Base-by-base conservation (phyloP, 768 basidiomycete genomes). In the Leccinum obscurum region DNA sequence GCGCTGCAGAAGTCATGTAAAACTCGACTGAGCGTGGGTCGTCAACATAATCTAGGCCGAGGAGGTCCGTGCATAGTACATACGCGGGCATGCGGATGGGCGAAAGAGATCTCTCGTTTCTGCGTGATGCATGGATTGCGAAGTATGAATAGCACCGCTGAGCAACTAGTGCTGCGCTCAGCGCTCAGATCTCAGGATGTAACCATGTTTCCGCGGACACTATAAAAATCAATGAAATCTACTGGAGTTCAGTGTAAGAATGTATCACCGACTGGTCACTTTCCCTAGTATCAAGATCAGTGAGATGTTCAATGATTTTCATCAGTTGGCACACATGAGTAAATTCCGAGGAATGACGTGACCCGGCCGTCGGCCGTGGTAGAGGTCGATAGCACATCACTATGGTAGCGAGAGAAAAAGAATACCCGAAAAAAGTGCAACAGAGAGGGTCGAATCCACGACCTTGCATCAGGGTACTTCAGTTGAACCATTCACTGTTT, bases 401-500 rank as follows among this genome's bases (percentile, higher is more conserved):
- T 34, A 34, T 34, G 32, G 32, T 34, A 34, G 32, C 32, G 10
- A 4, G 11, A 34, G 32, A 13, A 34, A 34, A 32, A 34, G 1
- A 5, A 13, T 34, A 34, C 11, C 11, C 34, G 32, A 34, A 34
- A 34, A 34, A 34, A 13, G 13, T 34, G 11, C 34, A 34, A 13
- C 34, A 34, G 34, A 13, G 10, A 34, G 11, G 32, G 32, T 32
- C 32, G 32, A 32, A 32, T 32, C 10, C 4, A 32, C 32, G 32
- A 32, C 10, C 32, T 32, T 32, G 32, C 30, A 32, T 10, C 10
- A 66, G 92, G 93, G 3, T 93, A 95, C 70, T 92, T 95, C 73
- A 97, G 1, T 6, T 26, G 24, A 24, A 97, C 76, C 95, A 96
- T 76, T 86, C 94, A 11, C 80, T 98, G 35, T 99, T 99, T 83